Conservation (phyloP, 805 yeast genomes). For the Tetrapisispora fleetii region DNA sequence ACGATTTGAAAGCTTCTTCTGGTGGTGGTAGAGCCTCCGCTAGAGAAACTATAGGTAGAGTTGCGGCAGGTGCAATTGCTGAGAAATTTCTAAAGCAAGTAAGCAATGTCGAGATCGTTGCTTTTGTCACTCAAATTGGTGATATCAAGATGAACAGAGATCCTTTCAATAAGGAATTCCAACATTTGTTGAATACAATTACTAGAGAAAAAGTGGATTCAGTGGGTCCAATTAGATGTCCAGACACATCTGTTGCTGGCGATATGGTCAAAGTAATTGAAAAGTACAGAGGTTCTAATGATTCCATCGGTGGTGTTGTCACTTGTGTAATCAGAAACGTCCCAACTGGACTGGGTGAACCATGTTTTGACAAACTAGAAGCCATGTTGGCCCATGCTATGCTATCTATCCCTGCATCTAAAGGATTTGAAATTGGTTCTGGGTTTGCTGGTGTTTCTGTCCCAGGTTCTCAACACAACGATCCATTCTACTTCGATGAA, state of each 20-base stretch:
- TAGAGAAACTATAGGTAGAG: constrained; percentile 96
- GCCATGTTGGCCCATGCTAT: constrained; percentile 95
- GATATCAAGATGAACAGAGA: constrained; percentile 65
- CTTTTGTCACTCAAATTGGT: constrained; percentile 93
- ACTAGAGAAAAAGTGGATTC: constrained; percentile 85
- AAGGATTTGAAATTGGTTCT: constrained; percentile 96
- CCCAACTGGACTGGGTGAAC: constrained; percentile 96
- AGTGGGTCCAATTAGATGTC: constrained; percentile 89
- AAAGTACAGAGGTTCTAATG: constrained; percentile 72
- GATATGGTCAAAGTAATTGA: constrained; percentile 83
- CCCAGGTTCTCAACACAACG: constrained; percentile 93
- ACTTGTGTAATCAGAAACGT: constrained; percentile 93
- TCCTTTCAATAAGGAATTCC: constrained; percentile 54
- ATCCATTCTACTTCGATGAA: constrained; percentile 61
- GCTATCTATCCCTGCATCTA: constrained; percentile 95
- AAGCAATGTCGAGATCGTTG: constrained; percentile 84
- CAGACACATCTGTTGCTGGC: constrained; percentile 60
- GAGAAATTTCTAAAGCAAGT: constrained; percentile 76
- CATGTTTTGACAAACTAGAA: constrained; percentile 92
- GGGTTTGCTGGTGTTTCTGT: constrained; percentile 85
- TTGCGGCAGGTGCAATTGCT: constrained; percentile 97
- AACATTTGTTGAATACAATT: constrained; percentile 56
- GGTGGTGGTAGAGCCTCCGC: constrained; percentile 98
- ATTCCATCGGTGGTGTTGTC: constrained; percentile 95
- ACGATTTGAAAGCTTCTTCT: constrained; percentile 85